phyloP scores from a whole-genome alignment of 148 eudicot species.

The Beta vulgaris region DNA sequence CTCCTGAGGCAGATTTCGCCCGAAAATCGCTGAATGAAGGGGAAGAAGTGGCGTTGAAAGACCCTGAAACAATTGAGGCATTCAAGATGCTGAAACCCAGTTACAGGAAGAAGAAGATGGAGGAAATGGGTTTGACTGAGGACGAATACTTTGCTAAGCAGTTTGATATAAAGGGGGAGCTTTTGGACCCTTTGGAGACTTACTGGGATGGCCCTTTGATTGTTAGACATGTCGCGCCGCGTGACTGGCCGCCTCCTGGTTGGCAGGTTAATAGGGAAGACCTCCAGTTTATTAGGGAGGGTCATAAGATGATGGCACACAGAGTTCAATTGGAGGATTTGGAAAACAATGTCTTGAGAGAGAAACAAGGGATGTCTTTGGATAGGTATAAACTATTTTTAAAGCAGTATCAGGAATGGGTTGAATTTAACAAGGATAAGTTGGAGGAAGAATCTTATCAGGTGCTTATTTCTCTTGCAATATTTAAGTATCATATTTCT shows the following conservation, averaged over 20 bases:
- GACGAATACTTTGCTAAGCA: slow-evolving; percentile 80
- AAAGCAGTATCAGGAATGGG: slow-evolving; percentile 89
- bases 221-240: slow-evolving; percentile 73
- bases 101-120: slow-evolving; percentile 68
- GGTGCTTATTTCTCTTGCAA: slow-evolving; percentile 34
- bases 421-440: slow-evolving; percentile 71
- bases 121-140: slow-evolving; percentile 76
- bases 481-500: background rate
- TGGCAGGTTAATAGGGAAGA: slow-evolving; percentile 88
- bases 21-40: slow-evolving; percentile 74
- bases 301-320: slow-evolving; percentile 65
- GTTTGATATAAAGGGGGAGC: slow-evolving; percentile 79
- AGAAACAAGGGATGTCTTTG: slow-evolving; percentile 57
- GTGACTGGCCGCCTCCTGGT: slow-evolving; percentile 96
- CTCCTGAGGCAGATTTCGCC: slow-evolving; percentile 88
- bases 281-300: slow-evolving; percentile 81
- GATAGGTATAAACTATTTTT: slow-evolving; percentile 88
- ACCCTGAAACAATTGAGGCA: slow-evolving; percentile 83
- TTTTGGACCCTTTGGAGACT: slow-evolving; percentile 64
- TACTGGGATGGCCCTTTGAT: slow-evolving; percentile 78
- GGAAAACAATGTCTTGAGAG: slow-evolving; percentile 37
- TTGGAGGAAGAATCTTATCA: slow-evolving; percentile 87
- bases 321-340: slow-evolving; percentile 57
- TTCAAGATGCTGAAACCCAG: slow-evolving; percentile 80
- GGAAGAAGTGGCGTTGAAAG: slow-evolving; percentile 67